These are phyloP conservation scores for Fusarium avenaceum DNA, from an alignment of 2,329 filamentous ascomycete genomes.

Conservation along the genomic window DNA sequence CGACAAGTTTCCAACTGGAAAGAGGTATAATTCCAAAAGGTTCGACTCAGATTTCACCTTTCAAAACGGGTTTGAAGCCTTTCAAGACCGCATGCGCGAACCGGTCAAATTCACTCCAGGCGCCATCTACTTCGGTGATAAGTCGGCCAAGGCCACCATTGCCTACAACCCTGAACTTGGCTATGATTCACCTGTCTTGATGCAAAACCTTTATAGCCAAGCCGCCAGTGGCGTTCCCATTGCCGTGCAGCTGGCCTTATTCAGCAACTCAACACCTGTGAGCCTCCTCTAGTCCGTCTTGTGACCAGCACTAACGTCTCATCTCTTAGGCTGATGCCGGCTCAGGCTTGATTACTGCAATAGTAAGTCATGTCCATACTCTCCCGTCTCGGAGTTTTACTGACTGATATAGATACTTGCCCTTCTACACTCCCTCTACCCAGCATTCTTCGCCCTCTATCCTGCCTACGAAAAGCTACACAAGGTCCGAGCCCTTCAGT, in stretches of 20 bases:
- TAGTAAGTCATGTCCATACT: not conserved
- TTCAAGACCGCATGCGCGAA: not conserved
- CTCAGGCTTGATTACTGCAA: not conserved
- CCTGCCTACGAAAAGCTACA: constrained; percentile 10
- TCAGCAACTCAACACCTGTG: not conserved
- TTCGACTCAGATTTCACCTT: not conserved
- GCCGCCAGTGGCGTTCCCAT: not conserved
- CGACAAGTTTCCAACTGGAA: not conserved
- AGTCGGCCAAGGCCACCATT: not conserved
- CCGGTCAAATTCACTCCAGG: not conserved
- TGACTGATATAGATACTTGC: not conserved
- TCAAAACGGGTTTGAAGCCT: not conserved
- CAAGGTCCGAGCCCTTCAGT: constrained; percentile 13
- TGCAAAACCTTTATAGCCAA: not conserved
- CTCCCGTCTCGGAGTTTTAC: not conserved
- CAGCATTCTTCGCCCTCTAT: constrained; percentile 2
- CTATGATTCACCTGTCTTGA: not conserved
- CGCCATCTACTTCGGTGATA: not conserved
- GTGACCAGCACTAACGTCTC: not conserved
- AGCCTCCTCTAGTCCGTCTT: not conserved
- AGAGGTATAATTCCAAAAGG: not conserved
- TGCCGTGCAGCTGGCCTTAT: not conserved
- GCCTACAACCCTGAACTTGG: not conserved
- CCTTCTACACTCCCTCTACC: constrained; percentile 3
- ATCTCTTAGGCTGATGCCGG: not conserved